A percentile compares a stretch with the other conserved stretches of the same genome.
Evolutionary conservation across 495 filamentous ascomycete species (phyloP).

Genomic region (Copromyces sp.): DNA sequence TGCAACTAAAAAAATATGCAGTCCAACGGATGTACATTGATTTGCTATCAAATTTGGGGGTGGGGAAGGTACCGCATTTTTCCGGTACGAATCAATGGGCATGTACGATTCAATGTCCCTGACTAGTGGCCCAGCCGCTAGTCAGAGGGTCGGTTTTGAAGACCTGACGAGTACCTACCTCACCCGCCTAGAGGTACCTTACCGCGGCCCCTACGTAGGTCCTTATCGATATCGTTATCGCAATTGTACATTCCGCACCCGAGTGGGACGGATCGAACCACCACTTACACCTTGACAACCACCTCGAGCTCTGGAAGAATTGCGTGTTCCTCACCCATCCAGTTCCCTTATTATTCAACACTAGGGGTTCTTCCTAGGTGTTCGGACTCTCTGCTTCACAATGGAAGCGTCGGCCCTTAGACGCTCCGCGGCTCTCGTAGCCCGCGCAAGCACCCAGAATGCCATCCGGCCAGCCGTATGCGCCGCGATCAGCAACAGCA

Average conservation of each 20-base stretch:
- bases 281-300: background rate
- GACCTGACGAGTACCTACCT: no score
- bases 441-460: background rate
- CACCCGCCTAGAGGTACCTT: no score
- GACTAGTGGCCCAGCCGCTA: no score
- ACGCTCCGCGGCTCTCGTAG: slow-evolving; percentile 12
- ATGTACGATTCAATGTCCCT: no score
- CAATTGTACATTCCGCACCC: slow-evolving; percentile 1
- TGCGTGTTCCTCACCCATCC: background rate
- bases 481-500: background rate
- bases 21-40: no score
- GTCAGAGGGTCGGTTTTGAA: no score
- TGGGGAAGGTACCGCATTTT: no score
- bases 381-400: background rate
- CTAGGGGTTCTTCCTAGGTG: background rate
- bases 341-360: no score
- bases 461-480: background rate
- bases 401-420: slow-evolving; percentile 20
- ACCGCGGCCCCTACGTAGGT: background rate
- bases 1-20: no score
- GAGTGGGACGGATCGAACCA: slow-evolving; percentile 6
- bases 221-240: background rate
- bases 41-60: no score
- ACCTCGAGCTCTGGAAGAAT: slow-evolving; percentile 2
- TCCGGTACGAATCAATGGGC: no score